Evolutionary conservation across 768 basidiomycete species (phyloP), one percentile per base, ranked within the genome.

Genomic region (Boletellus sp.): DNA sequence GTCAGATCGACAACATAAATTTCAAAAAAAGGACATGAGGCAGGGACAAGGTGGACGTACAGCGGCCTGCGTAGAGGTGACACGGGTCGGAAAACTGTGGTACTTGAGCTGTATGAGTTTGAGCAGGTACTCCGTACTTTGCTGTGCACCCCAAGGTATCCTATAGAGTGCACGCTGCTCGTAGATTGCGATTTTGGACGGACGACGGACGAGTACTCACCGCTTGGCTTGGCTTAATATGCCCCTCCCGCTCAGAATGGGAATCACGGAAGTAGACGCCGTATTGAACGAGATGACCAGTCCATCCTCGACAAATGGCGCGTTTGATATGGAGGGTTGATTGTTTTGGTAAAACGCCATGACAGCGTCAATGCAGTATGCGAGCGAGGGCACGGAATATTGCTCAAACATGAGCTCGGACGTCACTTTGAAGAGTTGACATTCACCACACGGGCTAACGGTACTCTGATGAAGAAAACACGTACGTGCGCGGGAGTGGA

Each of bases 31-130:
- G 13, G 3, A 4, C 26, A 15, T 40, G 10, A 51, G 32, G 36
- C 10, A 15, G 13, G 34, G 24, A 28, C 19, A 31, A 34, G 37
- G 24, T 10, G 26, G 53, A 70, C 77, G 51, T 65, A 94, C 93
- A 13, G 79, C 86, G 5, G 92, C 81, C 59, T 97, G 95, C 0
- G 74, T 62, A 15, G 79, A 63, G 0, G 88, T 88, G 11, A 97
- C 81, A 37, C 91, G 84, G 1, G 87, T 88, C 6, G 92, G 90
- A 66, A 98, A 98, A 40, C 77, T 86, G 23, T 95, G 88, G 64
- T 98, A 96, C 68, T 98, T 99, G 32, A 98, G 79, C 63, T 97
- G 94, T 36, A 94, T 84, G 19, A 95, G 83, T 63, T 94, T 96
- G 52, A 94, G 81, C 44, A 97, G 78, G 61, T 96, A 89, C 48